Percentiles rank a stretch among this genome's conserved stretches.
Conservation (phyloP, 768 basidiomycete species). For the Lactifluus hygrophoroides region DNA sequence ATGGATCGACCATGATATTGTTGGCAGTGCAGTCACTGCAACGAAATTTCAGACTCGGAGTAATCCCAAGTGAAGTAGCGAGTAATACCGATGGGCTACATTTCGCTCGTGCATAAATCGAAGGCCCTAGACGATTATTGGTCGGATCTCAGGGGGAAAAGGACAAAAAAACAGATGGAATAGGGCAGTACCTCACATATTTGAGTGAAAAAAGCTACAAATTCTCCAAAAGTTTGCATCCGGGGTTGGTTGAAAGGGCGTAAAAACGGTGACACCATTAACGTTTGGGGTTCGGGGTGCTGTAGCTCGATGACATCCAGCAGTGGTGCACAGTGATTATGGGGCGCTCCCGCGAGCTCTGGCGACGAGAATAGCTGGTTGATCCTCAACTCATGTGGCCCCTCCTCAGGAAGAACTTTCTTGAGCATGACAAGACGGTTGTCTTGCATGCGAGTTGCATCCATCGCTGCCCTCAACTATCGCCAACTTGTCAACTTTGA, state of each 20-base stretch:
- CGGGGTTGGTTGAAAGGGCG: conserved; percentile 24
- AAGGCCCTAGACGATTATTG: conserved; percentile 18
- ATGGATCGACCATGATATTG: conserved; percentile 26
- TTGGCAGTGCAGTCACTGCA: conserved; percentile 15
- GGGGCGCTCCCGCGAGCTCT: conserved; percentile 20
- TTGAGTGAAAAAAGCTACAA: conserved; percentile 28
- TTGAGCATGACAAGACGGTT: conserved; percentile 12
- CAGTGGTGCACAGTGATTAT: conserved; percentile 25
- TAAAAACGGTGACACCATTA: conserved; percentile 31
- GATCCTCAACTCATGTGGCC: conserved; percentile 7
- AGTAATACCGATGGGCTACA: conserved; percentile 27
- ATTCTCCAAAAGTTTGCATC: conserved; percentile 32
- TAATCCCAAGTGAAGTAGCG: too few species aligned
- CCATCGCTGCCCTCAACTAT: conserved; percentile 13
- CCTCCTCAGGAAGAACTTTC: not conserved
- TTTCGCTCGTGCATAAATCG: conserved; percentile 23
- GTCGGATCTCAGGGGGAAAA: too few species aligned
- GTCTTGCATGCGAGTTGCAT: conserved; percentile 4
- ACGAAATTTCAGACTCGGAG: not conserved
- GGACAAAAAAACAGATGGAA: not conserved
- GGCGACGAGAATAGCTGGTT: conserved; percentile 13
- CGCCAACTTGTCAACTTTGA: not conserved
- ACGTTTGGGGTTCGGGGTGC: not conserved
- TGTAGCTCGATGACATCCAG: conserved; percentile 21
- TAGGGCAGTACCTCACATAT: conserved; percentile 27